phyloP scores from a whole-genome alignment of 2,329 filamentous ascomycete species.

The Didymella arachidicola region DNA sequence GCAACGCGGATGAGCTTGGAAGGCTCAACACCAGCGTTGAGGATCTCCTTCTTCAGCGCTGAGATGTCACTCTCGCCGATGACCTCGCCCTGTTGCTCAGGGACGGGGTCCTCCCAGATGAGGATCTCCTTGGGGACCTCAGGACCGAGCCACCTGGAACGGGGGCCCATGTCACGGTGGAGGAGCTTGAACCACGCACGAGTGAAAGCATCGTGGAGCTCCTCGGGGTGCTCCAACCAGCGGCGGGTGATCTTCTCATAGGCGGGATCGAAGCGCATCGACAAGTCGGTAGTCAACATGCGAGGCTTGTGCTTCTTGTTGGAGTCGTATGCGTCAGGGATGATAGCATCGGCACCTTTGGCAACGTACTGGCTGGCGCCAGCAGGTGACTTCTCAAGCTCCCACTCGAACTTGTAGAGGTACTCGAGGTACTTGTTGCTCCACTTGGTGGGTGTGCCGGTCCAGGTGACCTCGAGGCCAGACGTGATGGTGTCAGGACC shows the following conservation, averaged over 20 bases:
- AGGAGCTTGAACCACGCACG: constrained; percentile 85
- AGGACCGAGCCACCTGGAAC: constrained; percentile 74
- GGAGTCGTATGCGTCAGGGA: constrained; percentile 74
- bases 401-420: constrained; percentile 81
- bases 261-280: constrained; percentile 72
- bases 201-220: constrained; percentile 73
- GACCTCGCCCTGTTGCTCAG: constrained; percentile 63
- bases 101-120: constrained; percentile 79
- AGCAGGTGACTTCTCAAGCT: constrained; percentile 75
- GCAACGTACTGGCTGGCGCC: constrained; percentile 81
- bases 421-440: constrained; percentile 77
- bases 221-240: constrained; percentile 72
- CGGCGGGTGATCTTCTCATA: constrained; percentile 79
- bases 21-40: constrained; percentile 67
- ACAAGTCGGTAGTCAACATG: constrained; percentile 79
- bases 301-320: constrained; percentile 76
- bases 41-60: constrained; percentile 72
- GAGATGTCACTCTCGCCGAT: constrained; percentile 70
- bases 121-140: constrained; percentile 74
- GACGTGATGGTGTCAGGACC: constrained; percentile 77
- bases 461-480: constrained; percentile 82
- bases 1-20: constrained; percentile 66
- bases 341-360: constrained; percentile 70
- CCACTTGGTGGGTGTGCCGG: constrained; percentile 77
- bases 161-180: constrained; percentile 80